Evolutionary conservation across 352 stramenopile species (phyloP), one percentile per base, ranked within the genome.

Genomic region (Globisporangium ultimum): DNA sequence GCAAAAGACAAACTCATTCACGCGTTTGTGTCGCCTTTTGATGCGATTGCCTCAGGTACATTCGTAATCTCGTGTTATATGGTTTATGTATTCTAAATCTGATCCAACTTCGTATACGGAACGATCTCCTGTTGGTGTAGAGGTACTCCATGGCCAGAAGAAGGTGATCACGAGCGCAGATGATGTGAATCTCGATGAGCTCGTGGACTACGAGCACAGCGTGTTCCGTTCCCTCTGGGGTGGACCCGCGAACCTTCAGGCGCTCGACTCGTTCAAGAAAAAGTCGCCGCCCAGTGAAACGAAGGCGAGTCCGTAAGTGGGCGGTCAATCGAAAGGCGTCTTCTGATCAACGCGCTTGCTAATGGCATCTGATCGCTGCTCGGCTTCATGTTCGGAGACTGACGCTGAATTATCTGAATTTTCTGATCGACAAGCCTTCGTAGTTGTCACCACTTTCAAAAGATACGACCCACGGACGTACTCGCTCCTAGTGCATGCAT

Each of bases 151-250:
- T 48, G 76, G 78, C 6, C 70, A 82, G 14, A 93, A 93, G 60
- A 71, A 71, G 28, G 74, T 89, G n/a, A 79, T 93, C 45, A 82
- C 82, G 21, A 74, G 67, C 48, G 79, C 79, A 5, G 84, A 93
- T 47, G 83, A 93, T 32, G 72, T 90, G 21, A 83, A 67, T 53
- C 59, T 91, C 10, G 70, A 88, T 47, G 70, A 77, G 28, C 65
- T 89, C 22, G 64, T 88, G 17, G 76, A 67, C 21, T 82, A 76
- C 41, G 84, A 93, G 49, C 80, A 87, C 24, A 63, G 70, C 14
- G 68, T 91, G 5, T 93, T 93, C 59, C 77, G 70, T 38, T 73
- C 70, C 12, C 66, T 93, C 15, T 93, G 84, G 84, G 84, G 81
- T 17, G 84, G 84, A 9, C 80, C 81, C n/a, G 72, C 78, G 15